Conservation (phyloP, 768 basidiomycete genomes). For the Wakefieldia striispora region DNA sequence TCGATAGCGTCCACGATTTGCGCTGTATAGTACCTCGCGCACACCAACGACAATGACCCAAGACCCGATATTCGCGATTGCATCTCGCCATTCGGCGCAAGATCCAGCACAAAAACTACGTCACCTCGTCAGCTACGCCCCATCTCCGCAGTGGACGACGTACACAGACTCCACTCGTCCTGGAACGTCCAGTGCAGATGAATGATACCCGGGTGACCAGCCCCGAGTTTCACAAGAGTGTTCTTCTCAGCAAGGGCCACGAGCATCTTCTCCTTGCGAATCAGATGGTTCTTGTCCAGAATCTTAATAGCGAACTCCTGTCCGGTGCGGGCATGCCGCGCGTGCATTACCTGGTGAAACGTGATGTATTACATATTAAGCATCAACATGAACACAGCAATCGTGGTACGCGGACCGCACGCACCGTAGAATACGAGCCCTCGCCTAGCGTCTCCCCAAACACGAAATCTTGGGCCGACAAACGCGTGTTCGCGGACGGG, state of each 20-base stretch:
- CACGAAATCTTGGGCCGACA: constrained; percentile 62
- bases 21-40: constrained; percentile 82
- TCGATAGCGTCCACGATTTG: constrained; percentile 86
- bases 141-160: constrained; percentile 28
- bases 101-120: constrained; percentile 76
- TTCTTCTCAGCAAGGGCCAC: constrained; percentile 82
- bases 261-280: constrained; percentile 72
- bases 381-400: constrained; percentile 8
- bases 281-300: constrained; percentile 80
- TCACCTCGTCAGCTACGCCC: constrained; percentile 3
- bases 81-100: constrained; percentile 76
- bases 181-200: constrained; percentile 83
- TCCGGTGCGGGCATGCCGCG: constrained; percentile 50
- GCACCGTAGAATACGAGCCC: constrained; percentile 79
- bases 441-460: constrained; percentile 76
- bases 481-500: constrained; percentile 44
- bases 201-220: constrained; percentile 78
- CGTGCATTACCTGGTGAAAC: constrained; percentile 52
- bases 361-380: constrained; percentile 9
- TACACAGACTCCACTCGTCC: constrained; percentile 81
- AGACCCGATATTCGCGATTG: constrained; percentile 67
- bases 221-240: constrained; percentile 61
- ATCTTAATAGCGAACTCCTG: constrained; percentile 77
- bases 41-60: constrained; percentile 82
- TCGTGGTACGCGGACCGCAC: constrained; percentile 24